Evolutionary conservation across 2,329 filamentous ascomycete species (phyloP), one percentile per base, ranked within the genome.

Genomic region (Colletotrichum liaoningense): DNA sequence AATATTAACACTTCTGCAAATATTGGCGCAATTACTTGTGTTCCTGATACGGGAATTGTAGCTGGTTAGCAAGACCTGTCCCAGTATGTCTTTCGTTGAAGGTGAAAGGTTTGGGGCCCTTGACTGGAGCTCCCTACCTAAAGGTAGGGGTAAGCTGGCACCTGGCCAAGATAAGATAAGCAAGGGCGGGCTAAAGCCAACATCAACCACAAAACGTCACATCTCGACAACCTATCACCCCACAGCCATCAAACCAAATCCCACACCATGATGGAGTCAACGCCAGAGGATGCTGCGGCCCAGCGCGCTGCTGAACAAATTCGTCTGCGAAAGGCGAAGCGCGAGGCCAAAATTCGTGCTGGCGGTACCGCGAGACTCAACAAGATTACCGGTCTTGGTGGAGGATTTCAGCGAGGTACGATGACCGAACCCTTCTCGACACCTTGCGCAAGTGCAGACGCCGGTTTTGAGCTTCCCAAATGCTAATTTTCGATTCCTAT

Each of bases 321-420:
- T 49, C 91, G 93, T 59, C 86, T 94, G 71, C 92, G 94, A 77
- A 94, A 95, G 82, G 93, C 95, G 81, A 91, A 93, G 52, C 89
- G 94, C 62, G 92, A 95, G 81, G 93, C 93, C 71, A 96, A 95
- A 86, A 91, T 95, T 83, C 90, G 89, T 78, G 90, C 92, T 63
- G 91, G 92, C 73, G 94, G 93, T 70, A 89, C 91, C 22, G 88
- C 91, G 52, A 86, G 94, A 74, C 84, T 97, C 74, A 92, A 93
- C 78, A 93, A 89, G 81, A 97, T 97, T 81, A 94, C 92, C 14
- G 91, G 92, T 1, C 83, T 94, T 30, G 92, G 91, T 69, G 92
- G 91, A 33, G 87, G 88, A 74, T 64, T 89, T n/a, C 82, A 84
- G 52, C 49, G 63, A 82, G 85, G 87, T 88, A 67, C 38, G 81